These are phyloP conservation scores for Chalciporus chontae DNA, from an alignment of 768 basidiomycete species.

Conservation along the genomic window DNA sequence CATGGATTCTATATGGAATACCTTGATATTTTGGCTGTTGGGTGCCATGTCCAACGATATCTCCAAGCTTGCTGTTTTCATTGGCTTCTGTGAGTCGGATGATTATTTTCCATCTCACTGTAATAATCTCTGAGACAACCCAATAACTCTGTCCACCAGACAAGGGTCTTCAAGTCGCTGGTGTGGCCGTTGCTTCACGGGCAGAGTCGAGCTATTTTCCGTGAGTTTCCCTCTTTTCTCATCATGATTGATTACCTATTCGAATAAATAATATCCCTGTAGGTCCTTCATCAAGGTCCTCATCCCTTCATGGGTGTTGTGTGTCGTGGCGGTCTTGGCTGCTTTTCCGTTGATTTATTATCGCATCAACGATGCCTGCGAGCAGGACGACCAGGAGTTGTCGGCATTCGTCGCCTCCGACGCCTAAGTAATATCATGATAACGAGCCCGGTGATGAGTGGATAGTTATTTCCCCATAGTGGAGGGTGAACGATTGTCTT, in stretches of 20 bases:
- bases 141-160: slow-evolving; percentile 29
- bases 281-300: slow-evolving; percentile 63
- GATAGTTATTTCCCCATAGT: too few relatives aligned
- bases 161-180: slow-evolving; percentile 75
- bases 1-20: slow-evolving; percentile 85
- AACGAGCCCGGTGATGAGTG: too few relatives aligned
- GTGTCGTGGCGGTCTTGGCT: slow-evolving; percentile 58
- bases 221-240: slow-evolving; percentile 37
- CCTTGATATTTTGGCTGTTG: slow-evolving; percentile 77
- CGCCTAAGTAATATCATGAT: too few relatives aligned
- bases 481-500: too few relatives aligned
- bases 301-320: slow-evolving; percentile 67
- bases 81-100: slow-evolving; percentile 68
- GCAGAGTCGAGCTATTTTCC: slow-evolving; percentile 55
- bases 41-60: slow-evolving; percentile 85
- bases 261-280: neutral
- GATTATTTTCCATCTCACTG: neutral
- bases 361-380: slow-evolving; percentile 60
- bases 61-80: slow-evolving; percentile 74
- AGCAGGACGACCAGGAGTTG: slow-evolving; percentile 50
- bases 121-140: too few relatives aligned
- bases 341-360: slow-evolving; percentile 71
- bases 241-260: neutral
- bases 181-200: slow-evolving; percentile 68
- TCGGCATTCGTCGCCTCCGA: slow-evolving; percentile 20